phyloP scores from a whole-genome alignment of 495 filamentous ascomycete species.

The Pyrenula aspistea region DNA sequence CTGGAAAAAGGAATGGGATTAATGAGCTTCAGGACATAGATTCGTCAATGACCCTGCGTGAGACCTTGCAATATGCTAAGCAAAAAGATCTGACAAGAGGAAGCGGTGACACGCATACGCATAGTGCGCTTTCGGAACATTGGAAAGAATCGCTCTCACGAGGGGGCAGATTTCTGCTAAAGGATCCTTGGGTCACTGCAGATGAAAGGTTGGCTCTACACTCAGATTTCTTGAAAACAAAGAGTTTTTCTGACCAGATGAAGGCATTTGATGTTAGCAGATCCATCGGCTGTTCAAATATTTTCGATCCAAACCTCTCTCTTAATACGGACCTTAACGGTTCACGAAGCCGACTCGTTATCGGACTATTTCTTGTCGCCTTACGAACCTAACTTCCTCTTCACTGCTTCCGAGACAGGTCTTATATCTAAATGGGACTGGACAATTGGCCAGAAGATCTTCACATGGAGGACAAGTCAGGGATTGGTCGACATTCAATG shows the following conservation, averaged over 20 bases:
- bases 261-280: conserved; percentile 60
- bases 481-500: conserved; percentile 11
- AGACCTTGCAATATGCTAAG: no score
- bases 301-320: conserved; percentile 74
- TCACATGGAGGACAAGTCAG: conserved; percentile 28
- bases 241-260: conserved; percentile 18
- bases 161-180: conserved; percentile 31
- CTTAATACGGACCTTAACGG: conserved; percentile 47
- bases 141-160: conserved; percentile 23
- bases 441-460: conserved; percentile 41
- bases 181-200: conserved; percentile 61
- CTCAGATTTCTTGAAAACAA: no score
- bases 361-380: conserved; percentile 48
- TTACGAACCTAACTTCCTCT: conserved; percentile 43
- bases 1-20: no score
- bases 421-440: conserved; percentile 65
- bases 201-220: conserved; percentile 62
- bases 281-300: conserved; percentile 54
- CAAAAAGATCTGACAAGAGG: no score
- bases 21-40: not conserved
- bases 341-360: conserved; percentile 23
- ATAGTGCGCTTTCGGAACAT: no score
- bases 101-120: no score
- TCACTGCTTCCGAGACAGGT: conserved; percentile 56
- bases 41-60: not conserved